A percentile compares a stretch with the other conserved stretches of the same genome.
These are phyloP conservation scores for Ilex paraguariensis DNA, from an alignment of 305 asterid genomes.

Conservation along the genomic window DNA sequence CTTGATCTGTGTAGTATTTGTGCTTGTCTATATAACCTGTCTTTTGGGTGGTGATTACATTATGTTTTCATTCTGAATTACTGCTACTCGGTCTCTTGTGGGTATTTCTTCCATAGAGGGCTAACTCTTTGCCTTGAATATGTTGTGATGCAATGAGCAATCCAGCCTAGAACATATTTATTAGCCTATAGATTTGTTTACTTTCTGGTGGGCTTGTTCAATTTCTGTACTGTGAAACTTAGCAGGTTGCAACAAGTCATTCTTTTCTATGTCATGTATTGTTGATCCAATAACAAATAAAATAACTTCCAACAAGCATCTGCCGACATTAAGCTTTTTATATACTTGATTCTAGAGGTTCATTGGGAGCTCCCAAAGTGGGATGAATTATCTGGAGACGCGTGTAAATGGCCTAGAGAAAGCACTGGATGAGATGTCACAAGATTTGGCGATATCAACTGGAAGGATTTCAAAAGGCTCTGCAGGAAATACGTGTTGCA, in stretches of 20 bases:
- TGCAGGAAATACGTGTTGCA: slow-evolving; percentile 44
- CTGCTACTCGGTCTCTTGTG: too few species aligned
- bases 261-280: too few species aligned
- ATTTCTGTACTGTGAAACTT: background rate
- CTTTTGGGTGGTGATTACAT: too few species aligned
- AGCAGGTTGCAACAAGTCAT: too few species aligned
- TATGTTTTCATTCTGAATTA: too few species aligned
- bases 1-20: too few species aligned
- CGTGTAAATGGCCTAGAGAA: slow-evolving; percentile 86
- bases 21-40: too few species aligned
- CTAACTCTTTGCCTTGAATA: too few species aligned
- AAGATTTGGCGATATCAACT: slow-evolving; percentile 40
- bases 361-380: slow-evolving; percentile 73
- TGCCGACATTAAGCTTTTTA: background rate
- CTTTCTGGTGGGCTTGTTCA: background rate
- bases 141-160: too few species aligned
- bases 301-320: background rate
- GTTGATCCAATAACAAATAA: too few species aligned
- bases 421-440: slow-evolving; percentile 70
- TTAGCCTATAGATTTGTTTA: background rate
- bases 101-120: too few species aligned
- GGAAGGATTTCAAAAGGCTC: slow-evolving; percentile 21
- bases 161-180: too few species aligned
- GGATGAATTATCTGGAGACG: slow-evolving; percentile 63
- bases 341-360: slow-evolving; percentile 40